Base-by-base conservation (phyloP, 2,329 filamentous ascomycete genomes). In the Trichoderma arundinaceum region DNA sequence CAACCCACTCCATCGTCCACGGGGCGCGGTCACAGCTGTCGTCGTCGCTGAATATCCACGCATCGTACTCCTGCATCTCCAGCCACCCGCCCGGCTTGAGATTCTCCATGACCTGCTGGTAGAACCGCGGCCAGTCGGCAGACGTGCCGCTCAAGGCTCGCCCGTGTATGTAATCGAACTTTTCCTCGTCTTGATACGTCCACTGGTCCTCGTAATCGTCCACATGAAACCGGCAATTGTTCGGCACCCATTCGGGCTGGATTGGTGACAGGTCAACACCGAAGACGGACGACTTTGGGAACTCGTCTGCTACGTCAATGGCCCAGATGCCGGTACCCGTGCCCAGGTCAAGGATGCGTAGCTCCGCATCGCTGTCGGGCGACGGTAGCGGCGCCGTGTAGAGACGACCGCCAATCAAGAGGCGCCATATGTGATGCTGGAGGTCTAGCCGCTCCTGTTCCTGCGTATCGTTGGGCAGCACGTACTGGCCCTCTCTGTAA, bases 171-270 rank as follows among this genome's bases (percentile, higher is more conserved):
- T 72, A 77, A 68, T 76, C 74, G 66, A 77, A 77, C 32, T 69
- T 71, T 33, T 77, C 72, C 71, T 86, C 82, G 9, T 68, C 66
- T 38, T 43, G 62, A 65, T 76, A 79, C 69, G 79, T 76, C 79
- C 79, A 81, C 19, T 74, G 70, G n/a, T 83, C 80, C 72, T 88
- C 86, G 41, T 85, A 84, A 71, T 91, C 88, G 72, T 91, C 88
- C 41, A 90, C 83, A 64, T 88, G 81, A 70, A 90, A 90, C 65
- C 83, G 81, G 66, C 88, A 85, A 70, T 90, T 90, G 33, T 81
- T 78, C 1, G 87, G 86, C 3, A 88, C 82, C 76, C 82, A 83
- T 33, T 79, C 78, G 2, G 85, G 84, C 71, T 88, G 85, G 46
- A 87, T 86, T 1, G 85, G 85, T 12, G 83, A 85, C 2, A 88